These are phyloP conservation scores for Trametes coccinea DNA, from an alignment of 768 basidiomycete genomes.

Conservation along the genomic window DNA sequence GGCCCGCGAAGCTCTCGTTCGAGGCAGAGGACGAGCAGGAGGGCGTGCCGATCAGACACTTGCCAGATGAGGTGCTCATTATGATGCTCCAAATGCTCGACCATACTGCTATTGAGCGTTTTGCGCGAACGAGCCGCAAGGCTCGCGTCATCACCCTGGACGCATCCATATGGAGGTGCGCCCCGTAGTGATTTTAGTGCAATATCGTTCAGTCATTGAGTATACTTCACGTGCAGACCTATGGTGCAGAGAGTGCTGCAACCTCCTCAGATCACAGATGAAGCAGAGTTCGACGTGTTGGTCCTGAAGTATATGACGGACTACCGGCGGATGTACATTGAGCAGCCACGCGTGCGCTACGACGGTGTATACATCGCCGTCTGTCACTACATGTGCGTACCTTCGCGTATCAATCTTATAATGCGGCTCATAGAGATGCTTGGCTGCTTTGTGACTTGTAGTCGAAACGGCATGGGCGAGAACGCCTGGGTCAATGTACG, in stretches of 20 bases:
- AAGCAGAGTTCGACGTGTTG: slow-evolving; percentile 50
- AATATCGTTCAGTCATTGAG: background rate
- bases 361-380: slow-evolving; percentile 93
- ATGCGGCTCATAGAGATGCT: slow-evolving; percentile 1
- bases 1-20: slow-evolving; percentile 55
- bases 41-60: slow-evolving; percentile 50
- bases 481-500: slow-evolving; percentile 86
- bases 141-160: slow-evolving; percentile 74
- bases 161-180: slow-evolving; percentile 73
- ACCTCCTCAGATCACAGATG: slow-evolving; percentile 68
- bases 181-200: background rate
- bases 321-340: slow-evolving; percentile 76
- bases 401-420: slow-evolving; percentile 1
- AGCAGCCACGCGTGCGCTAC: slow-evolving; percentile 80
- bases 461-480: slow-evolving; percentile 77
- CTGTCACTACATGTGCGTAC: slow-evolving; percentile 79
- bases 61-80: slow-evolving; percentile 81
- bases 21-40: slow-evolving; percentile 67
- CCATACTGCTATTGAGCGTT: slow-evolving; percentile 69
- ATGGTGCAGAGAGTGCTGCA: slow-evolving; percentile 67
- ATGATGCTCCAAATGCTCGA: slow-evolving; percentile 68
- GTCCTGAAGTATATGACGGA: slow-evolving; percentile 56
- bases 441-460: slow-evolving; percentile 28
- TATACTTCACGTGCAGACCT: slow-evolving; percentile 41
- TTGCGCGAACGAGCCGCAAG: slow-evolving; percentile 71